phyloP scores from a whole-genome alignment of 345 rosid species.

The rapeseed (Brassica napus) region Da-Ae NC_063450.1:29929001-29929500 shows the following conservation, averaged over 20 bases:
- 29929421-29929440: slow-evolving; percentile 30
- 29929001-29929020: background rate
- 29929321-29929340: slow-evolving; percentile 26
- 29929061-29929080: no score
- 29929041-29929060: no score
- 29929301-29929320: background rate
- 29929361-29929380: background rate
- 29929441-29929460: slow-evolving; percentile 18
- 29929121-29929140: background rate
- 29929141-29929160: background rate
- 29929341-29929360: slow-evolving; percentile 19
- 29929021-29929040: no score
- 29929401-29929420: background rate
- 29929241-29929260: slow-evolving; percentile 33
- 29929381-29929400: slow-evolving; percentile 15
- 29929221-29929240: slow-evolving; percentile 32
- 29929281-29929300: slow-evolving; percentile 37
- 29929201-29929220: slow-evolving; percentile 18
- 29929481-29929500: no score
- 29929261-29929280: background rate
- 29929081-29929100: no score
- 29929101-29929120: background rate
- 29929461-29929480: slow-evolving; percentile 9
- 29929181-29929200: background rate
- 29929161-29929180: background rate